These are phyloP conservation scores for Globisporangium acanthophoron DNA, from an alignment of 352 stramenopile species.

Conservation along the genomic window DNA sequence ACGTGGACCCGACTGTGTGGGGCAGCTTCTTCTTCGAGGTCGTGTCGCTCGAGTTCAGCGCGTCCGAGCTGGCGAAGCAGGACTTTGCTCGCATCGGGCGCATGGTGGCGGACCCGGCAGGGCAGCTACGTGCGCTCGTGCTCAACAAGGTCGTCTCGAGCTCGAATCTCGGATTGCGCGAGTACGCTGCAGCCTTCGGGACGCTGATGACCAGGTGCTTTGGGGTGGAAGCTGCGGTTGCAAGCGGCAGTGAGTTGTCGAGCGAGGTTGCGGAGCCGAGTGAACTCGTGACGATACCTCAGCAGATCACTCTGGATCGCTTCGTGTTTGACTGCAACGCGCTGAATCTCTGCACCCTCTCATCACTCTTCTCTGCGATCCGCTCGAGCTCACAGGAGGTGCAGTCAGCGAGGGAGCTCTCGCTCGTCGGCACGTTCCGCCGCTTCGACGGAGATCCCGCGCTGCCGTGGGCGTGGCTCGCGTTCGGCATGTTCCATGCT, in stretches of 20 bases:
- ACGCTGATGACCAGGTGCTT: slow-evolving; percentile 26
- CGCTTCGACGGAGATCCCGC: slow-evolving; percentile 16
- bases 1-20: slow-evolving; percentile 4
- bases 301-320: slow-evolving; percentile 6
- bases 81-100: slow-evolving; percentile 7
- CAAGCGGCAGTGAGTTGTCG: too few relatives aligned
- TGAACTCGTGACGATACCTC: not conserved
- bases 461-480: slow-evolving; percentile 35
- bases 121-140: slow-evolving; percentile 12
- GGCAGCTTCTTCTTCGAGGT: slow-evolving; percentile 4
- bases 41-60: slow-evolving; percentile 3
- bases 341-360: slow-evolving; percentile 22
- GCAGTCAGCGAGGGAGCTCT: slow-evolving; percentile 21
- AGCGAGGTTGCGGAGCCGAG: not conserved
- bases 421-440: slow-evolving; percentile 20
- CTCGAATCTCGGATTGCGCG: not conserved
- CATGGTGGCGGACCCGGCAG: not conserved
- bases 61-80: slow-evolving; percentile 1
- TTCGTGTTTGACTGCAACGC: slow-evolving; percentile 25
- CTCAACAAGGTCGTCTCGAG: slow-evolving; percentile 17
- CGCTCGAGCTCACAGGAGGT: slow-evolving; percentile 3
- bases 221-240: not conserved
- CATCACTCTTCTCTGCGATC: slow-evolving; percentile 37
- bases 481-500: slow-evolving; percentile 22
- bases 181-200: slow-evolving; percentile 15